A percentile compares a stretch with the other conserved stretches of the same genome.
phyloP scores from a whole-genome alignment of 2,329 filamentous ascomycete species.

The Aspergillus cejpii region DNA sequence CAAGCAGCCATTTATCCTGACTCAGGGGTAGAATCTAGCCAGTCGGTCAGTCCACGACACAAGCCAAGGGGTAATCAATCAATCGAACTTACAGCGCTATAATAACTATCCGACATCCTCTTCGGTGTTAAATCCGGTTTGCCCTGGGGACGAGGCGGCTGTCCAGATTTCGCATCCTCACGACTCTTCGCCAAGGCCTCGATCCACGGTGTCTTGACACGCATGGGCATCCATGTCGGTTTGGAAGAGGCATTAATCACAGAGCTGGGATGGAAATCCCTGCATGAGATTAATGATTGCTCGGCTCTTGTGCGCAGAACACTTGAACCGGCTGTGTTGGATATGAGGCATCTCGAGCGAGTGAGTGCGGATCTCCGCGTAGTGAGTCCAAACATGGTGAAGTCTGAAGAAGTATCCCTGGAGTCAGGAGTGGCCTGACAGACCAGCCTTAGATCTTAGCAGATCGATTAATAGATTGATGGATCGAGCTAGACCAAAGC shows the following conservation, averaged over 20 bases:
- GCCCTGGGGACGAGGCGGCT: constrained; percentile 18
- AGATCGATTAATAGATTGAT: neutral
- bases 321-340: constrained; percentile 5
- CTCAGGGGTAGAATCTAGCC: constrained; percentile 59
- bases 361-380: constrained; percentile 1
- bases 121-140: constrained; percentile 57
- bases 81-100: constrained; percentile 52
- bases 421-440: neutral
- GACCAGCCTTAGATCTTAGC: neutral
- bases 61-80: neutral
- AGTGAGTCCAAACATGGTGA: constrained; percentile 16
- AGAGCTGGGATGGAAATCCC: constrained; percentile 27
- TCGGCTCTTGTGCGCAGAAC: constrained; percentile 6
- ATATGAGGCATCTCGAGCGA: constrained; percentile 17
- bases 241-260: constrained; percentile 20
- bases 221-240: constrained; percentile 47
- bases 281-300: constrained; percentile 7
- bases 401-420: neutral
- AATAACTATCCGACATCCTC: constrained; percentile 65
- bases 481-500: constrained; percentile 13
- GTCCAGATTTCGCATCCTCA: constrained; percentile 31
- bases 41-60: constrained; percentile 6
- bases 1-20: constrained; percentile 68
- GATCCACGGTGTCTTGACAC: constrained; percentile 62
- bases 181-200: constrained; percentile 55